phyloP scores from a whole-genome alignment of 2,329 filamentous ascomycete species.

The Colletotrichum echinochloae region DNA sequence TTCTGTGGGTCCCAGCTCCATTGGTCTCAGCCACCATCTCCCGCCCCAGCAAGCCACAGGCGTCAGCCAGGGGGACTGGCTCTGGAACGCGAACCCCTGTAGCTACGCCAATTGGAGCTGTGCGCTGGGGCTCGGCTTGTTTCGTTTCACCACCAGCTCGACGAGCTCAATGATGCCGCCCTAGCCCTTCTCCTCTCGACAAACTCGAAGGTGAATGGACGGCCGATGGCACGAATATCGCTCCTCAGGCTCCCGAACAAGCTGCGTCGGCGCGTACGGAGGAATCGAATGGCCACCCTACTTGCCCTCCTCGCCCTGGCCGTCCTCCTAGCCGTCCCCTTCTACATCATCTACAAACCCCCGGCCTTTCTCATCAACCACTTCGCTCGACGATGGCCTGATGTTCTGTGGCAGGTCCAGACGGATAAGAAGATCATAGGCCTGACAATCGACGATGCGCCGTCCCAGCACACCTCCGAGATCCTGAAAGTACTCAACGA shows the following conservation, averaged over 20 bases:
- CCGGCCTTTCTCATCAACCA: constrained; percentile 77
- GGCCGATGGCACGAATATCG: constrained; percentile 50
- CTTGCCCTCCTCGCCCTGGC: constrained; percentile 54
- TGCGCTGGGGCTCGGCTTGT: constrained; percentile 22
- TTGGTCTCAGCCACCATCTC: constrained; percentile 20
- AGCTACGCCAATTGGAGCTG: constrained; percentile 17
- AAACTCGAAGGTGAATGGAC: constrained; percentile 27
- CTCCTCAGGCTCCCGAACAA: constrained; percentile 67
- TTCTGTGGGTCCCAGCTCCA: not conserved
- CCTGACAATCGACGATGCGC: constrained; percentile 89
- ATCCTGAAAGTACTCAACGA: constrained; percentile 76
- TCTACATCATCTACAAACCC: constrained; percentile 76
- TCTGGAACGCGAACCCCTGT: constrained; percentile 33
- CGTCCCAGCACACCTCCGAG: constrained; percentile 76
- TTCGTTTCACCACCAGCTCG: constrained; percentile 21
- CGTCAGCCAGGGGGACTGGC: not conserved
- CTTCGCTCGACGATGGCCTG: constrained; percentile 78
- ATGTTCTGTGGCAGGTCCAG: constrained; percentile 80
- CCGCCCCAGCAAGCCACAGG: not conserved
- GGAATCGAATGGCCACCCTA: constrained; percentile 69
- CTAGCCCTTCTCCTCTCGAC: constrained; percentile 1
- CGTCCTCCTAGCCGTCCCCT: constrained; percentile 52
- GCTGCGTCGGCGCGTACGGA: constrained; percentile 68
- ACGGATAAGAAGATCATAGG: constrained; percentile 75
- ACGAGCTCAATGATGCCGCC: constrained; percentile 6